phyloP scores from a whole-genome alignment of 2,329 filamentous ascomycete genomes.

The Penicillium sp. region DNA sequence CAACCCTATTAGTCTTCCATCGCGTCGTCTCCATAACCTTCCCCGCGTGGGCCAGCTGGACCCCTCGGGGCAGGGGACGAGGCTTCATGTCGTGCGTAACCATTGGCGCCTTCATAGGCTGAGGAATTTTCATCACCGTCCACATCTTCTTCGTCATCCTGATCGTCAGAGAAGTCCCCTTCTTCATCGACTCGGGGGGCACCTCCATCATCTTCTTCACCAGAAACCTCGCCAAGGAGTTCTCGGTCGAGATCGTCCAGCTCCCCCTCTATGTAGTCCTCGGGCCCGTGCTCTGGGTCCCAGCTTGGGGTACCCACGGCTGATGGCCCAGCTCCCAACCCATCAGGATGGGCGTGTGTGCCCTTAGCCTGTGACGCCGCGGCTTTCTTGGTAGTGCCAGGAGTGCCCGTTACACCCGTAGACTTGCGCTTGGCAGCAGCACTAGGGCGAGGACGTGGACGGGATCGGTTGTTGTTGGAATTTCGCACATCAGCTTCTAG shows the following conservation, averaged over 20 bases:
- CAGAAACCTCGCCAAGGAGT: constrained; percentile 35
- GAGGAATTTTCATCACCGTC: constrained; percentile 31
- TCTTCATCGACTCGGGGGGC: constrained; percentile 22
- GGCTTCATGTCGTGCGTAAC: constrained; percentile 32
- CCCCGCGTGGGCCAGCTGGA: constrained; percentile 14
- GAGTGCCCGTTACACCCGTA: constrained; percentile 17
- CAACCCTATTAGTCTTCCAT: constrained; percentile 25
- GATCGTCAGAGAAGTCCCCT: constrained; percentile 32
- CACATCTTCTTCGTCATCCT: constrained; percentile 31
- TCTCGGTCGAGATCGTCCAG: constrained; percentile 40
- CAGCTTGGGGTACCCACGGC: constrained; percentile 23
- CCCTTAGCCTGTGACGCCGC: constrained; percentile 26
- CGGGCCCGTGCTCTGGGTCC: constrained; percentile 21
- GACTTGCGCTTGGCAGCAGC: constrained; percentile 30
- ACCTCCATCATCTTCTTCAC: constrained; percentile 31
- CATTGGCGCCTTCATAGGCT: constrained; percentile 30
- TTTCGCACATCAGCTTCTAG: constrained; percentile 22
- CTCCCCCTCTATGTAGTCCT: constrained; percentile 32
- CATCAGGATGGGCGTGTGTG: constrained; percentile 21
- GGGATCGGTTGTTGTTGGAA: constrained; percentile 18
- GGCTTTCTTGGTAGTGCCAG: constrained; percentile 20
- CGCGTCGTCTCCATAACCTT: constrained; percentile 25
- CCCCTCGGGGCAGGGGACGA: constrained; percentile 27
- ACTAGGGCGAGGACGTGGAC: constrained; percentile 18
- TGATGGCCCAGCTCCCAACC: constrained; percentile 12